Base-by-base conservation (phyloP, 2,329 filamentous ascomycete species). In the Penicillium sp. region DNA sequence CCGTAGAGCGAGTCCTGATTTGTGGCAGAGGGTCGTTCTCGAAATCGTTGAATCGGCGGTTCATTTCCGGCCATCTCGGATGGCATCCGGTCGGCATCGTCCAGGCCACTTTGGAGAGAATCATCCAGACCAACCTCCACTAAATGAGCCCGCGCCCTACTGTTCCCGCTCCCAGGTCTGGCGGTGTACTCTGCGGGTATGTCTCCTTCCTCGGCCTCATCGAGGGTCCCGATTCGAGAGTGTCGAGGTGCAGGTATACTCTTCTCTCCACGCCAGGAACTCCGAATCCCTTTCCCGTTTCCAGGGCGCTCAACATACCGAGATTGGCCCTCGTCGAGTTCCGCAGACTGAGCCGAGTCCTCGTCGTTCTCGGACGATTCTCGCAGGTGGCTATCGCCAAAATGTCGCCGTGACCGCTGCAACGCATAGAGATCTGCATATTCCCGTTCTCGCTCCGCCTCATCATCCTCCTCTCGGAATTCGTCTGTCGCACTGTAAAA, bases 391-490 rank as follows among this genome's bases (percentile, higher is more conserved):
- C 86, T 89, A 11, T 85, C 84, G 11, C 89, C 88, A 63, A 96
- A 91, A 49, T 95, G 88, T 40, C 90, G 81, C 58, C 93, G 81
- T 56, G 91, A 97, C 58, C 86, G 81, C 68, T 97, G 90, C 48
- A 98, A 75, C 5, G 91, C 91, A 69, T 90, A 94, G 57, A 93
- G 84, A 69, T 97, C 93, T n/a, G 90, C 90, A 32, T 91, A 88
- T 64, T 97, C 91, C 46, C 90, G 77, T 60, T 94, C 88, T 60
- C 88, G 84, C 69, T 95, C 90, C 60, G 88, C 86, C 66, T 93
- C 90, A 52, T 97, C 91, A 54, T 96, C 90, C 63, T 94, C 88
- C 69, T 96, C 90, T 52, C 86, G 83, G 55, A 94, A 93, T 63
- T 94, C 89, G 66, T 95, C 90, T 12, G 90, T 81, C 4, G 88